Conservation (phyloP, 176 grass and related monocot species). For the Oryza glaberrima region DNA sequence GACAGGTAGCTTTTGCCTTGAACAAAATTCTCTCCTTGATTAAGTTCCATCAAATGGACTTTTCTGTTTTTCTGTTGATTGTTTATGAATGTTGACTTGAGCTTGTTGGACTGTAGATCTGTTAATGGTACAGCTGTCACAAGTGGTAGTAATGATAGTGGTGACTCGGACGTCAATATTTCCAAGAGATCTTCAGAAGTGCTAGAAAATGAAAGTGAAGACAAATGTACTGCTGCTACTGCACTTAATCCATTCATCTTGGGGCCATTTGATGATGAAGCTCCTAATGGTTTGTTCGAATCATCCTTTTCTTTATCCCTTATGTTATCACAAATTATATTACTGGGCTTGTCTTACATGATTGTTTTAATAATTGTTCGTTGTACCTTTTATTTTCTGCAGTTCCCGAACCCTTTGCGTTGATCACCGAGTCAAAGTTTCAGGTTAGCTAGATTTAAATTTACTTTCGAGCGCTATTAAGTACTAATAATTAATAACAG, state of each 20-base stretch:
- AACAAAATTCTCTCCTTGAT: constrained; percentile 21
- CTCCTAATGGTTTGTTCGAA: constrained; percentile 70
- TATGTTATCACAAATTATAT: constrained; percentile 14
- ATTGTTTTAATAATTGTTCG: constrained; percentile 28
- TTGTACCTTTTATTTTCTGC: constrained; percentile 40
- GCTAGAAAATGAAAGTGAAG: constrained; percentile 53
- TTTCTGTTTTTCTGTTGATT: constrained; percentile 32
- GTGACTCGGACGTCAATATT: constrained; percentile 47
- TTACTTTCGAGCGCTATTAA: constrained; percentile 33
- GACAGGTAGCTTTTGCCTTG: constrained; percentile 59
- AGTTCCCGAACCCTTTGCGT: constrained; percentile 77
- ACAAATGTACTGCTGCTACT: constrained; percentile 29
- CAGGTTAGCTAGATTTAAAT: constrained; percentile 51
- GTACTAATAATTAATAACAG: constrained; percentile 14
- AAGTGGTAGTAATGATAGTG: constrained; percentile 40
- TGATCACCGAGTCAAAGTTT: constrained; percentile 78
- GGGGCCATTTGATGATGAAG: constrained; percentile 59
- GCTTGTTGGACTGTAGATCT: constrained; percentile 53
- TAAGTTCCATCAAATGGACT: constrained; percentile 33
- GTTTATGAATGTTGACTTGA: constrained; percentile 50
- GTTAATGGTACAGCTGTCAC: constrained; percentile 45
- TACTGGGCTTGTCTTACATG: constrained; percentile 25
- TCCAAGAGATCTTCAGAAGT: constrained; percentile 56
- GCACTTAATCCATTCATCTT: constrained; percentile 55
- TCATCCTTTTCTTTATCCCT: constrained; percentile 18